phyloP scores from a whole-genome alignment of 1,284 basidiomycete genomes.

The Sporisorium sorghi region DNA sequence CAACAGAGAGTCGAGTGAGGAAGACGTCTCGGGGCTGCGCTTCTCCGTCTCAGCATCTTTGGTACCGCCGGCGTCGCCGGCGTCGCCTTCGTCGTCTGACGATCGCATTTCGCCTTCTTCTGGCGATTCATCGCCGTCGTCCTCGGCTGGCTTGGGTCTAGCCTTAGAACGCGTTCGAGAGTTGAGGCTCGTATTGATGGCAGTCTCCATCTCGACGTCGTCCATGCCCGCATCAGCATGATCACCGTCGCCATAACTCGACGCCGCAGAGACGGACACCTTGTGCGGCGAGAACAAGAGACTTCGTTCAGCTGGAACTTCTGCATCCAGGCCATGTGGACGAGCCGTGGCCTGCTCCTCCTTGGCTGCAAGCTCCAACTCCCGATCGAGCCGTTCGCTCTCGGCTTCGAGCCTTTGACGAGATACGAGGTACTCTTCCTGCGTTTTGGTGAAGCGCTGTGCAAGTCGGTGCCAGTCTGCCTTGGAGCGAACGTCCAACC shows the following conservation, averaged over 20 bases:
- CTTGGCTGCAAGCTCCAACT: constrained; percentile 22
- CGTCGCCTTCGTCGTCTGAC: constrained; percentile 26
- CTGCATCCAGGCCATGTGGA: not conserved
- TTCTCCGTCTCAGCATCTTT: not conserved
- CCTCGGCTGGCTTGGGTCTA: constrained; percentile 4
- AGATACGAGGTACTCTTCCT: constrained; percentile 33
- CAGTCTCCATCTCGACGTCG: constrained; percentile 23
- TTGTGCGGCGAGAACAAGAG: constrained; percentile 37
- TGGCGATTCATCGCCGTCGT: constrained; percentile 37
- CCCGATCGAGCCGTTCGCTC: constrained; percentile 29
- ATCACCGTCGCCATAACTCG: not conserved
- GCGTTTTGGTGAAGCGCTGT: constrained; percentile 42
- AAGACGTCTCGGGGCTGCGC: not conserved
- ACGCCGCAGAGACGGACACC: not conserved
- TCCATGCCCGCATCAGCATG: constrained; percentile 6
- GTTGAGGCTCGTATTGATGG: constrained; percentile 28
- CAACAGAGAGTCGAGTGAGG: constrained; percentile 5
- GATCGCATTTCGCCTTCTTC: constrained; percentile 53
- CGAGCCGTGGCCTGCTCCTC: constrained; percentile 24
- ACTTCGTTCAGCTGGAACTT: constrained; percentile 16
- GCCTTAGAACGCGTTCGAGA: constrained; percentile 7
- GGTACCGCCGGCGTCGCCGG: not conserved
- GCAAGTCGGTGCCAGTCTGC: constrained; percentile 49
- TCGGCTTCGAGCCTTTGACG: constrained; percentile 34
- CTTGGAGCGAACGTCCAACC: constrained; percentile 44